Base-by-base conservation (phyloP, 2,329 filamentous ascomycete genomes). In the Teratosphaeria destructans region DNA sequence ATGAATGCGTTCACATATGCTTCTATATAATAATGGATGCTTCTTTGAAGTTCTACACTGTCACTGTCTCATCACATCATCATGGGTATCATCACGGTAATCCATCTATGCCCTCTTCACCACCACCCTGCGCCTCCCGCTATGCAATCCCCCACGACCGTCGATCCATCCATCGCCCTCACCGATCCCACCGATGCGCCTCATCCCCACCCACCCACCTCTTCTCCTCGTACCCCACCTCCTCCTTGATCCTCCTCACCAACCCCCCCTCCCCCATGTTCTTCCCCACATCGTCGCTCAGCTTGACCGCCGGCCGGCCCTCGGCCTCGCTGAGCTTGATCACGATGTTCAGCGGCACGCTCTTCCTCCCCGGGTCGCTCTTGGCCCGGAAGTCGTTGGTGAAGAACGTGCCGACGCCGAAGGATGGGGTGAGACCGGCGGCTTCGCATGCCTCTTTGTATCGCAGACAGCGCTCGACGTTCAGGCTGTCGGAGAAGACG, bases 401-500 rank as follows among this genome's bases (percentile, higher is more conserved):
- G 68, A 99, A 81, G 75, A 90, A 97, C 0, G 94, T 99, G 4
- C 94, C 94, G 1, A 99, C 89, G 62, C 94, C 94, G 76, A 99
- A 99, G 0, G 88, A 89, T 12, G 93, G 88, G 61, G 86, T 83
- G 74, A 99, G 92, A 14, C 34, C 34, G 14, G 86, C 83, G 47
- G 85, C 82, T 65, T 96, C 90, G 0, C 92, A 87, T 32, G 90
- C 82, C 60, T 83, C 77, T 78, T 95, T 95, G 78, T 97, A 99
- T 73, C 95, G 85, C 56, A 97, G 79, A 71, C 93, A 96, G 58
- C 87, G 83, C 43, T 96, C 91, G 56, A 96, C 89, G 71, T 97
- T 89, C 60, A 99, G 78, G 5, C 92, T 95, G 74, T 99, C 94
- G 0, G 93, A 97, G 72, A 97, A 99, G 3, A 99, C 93, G 61